Percentiles rank a stretch among this genome's conserved stretches.
These are phyloP conservation scores for Suhomyces prunicola DNA, from an alignment of 805 yeast species.

Conservation along the genomic window DNA sequence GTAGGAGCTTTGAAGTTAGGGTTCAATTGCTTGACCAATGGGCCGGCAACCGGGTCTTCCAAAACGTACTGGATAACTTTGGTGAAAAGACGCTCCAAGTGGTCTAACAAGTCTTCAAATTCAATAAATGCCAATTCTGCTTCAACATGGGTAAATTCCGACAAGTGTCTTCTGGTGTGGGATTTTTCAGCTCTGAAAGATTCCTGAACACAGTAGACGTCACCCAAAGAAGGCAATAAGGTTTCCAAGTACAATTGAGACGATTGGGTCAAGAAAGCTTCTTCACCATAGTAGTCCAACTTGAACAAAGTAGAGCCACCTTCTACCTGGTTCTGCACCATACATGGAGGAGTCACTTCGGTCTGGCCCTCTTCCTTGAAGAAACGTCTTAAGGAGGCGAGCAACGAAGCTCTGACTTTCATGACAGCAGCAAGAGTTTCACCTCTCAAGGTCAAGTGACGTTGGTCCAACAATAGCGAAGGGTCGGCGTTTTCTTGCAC, in stretches of 20 bases:
- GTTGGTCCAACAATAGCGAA: conserved; percentile 84
- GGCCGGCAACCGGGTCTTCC: conserved; percentile 91
- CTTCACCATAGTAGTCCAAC: conserved; percentile 93
- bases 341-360: conserved; percentile 98
- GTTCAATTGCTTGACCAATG: conserved; percentile 85
- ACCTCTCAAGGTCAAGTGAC: conserved; percentile 96
- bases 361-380: conserved; percentile 69
- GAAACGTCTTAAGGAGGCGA: conserved; percentile 71
- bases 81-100: conserved; percentile 77
- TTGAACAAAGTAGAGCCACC: conserved; percentile 97
- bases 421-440: conserved; percentile 88
- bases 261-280: conserved; percentile 93
- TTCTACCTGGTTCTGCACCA: conserved; percentile 99
- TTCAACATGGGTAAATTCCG: conserved; percentile 97
- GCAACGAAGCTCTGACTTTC: conserved; percentile 86
- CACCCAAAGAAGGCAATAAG: conserved; percentile 93
- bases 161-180: conserved; percentile 96
- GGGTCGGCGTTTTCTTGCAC: conserved; percentile 94
- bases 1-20: conserved; percentile 83
- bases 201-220: conserved; percentile 95
- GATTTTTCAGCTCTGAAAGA: conserved; percentile 99
- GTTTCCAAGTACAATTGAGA: conserved; percentile 97
- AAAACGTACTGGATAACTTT: conserved; percentile 69
- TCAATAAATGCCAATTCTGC: conserved; percentile 85
- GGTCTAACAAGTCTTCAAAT: conserved; percentile 82